Conservation (phyloP, 2,329 filamentous ascomycete species). For the Aurifilum marmelostoma region DNA sequence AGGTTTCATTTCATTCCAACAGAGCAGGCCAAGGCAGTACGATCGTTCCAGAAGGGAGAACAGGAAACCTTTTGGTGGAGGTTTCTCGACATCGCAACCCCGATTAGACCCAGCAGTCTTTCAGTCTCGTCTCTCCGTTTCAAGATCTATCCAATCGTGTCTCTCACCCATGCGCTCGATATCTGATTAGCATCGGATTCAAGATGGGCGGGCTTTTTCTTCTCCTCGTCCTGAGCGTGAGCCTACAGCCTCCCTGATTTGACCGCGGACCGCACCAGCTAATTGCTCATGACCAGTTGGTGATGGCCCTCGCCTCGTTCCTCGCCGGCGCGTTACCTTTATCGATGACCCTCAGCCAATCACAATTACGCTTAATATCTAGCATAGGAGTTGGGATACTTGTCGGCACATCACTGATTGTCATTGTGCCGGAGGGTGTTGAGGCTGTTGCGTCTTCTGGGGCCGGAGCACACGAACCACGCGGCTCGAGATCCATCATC, state of each 20-base stretch:
- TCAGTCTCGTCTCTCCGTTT: background rate
- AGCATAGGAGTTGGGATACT: constrained; percentile 92
- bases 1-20: background rate
- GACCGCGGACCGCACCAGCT: constrained; percentile 28
- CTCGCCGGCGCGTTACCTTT: constrained; percentile 89
- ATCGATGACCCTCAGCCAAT: constrained; percentile 83
- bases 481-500: constrained; percentile 35
- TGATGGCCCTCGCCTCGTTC: constrained; percentile 66
- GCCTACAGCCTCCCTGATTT: constrained; percentile 33
- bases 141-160: background rate
- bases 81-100: background rate
- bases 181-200: constrained; percentile 15
- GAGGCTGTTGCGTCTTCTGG: constrained; percentile 77
- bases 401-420: constrained; percentile 91
- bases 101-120: constrained; percentile 1
- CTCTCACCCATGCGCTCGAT: constrained; percentile 19
- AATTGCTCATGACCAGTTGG: constrained; percentile 35
- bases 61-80: background rate
- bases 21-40: background rate
- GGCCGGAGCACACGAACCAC: constrained; percentile 42
- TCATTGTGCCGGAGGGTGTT: constrained; percentile 96
- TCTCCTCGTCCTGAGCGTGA: constrained; percentile 39
- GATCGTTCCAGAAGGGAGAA: constrained; percentile 2
- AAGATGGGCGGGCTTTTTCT: constrained; percentile 40
- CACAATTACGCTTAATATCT: constrained; percentile 86